Evolutionary conservation across 1,284 basidiomycete species (phyloP).

Genomic region (Cryptococcus sp.): DNA sequence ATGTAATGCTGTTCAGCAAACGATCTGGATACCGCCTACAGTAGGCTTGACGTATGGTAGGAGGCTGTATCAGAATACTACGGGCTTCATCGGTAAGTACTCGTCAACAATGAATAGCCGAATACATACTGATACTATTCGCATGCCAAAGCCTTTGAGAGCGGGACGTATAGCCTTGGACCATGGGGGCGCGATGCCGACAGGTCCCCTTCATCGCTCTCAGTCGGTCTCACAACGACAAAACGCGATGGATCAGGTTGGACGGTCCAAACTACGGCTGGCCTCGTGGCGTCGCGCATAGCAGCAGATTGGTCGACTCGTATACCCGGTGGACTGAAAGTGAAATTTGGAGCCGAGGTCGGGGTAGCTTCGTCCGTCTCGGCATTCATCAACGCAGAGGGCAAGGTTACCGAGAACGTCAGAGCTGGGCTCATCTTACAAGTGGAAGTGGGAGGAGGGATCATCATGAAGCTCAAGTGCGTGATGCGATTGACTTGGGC

Average conservation of each 20-base stretch:
- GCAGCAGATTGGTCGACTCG: conserved; percentile 52
- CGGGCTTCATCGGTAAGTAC: conserved; percentile 49
- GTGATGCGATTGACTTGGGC: conserved; percentile 5
- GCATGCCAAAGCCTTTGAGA: conserved; percentile 43
- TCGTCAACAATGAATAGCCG: background rate
- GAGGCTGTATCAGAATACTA: conserved; percentile 50
- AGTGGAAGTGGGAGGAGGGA: conserved; percentile 33
- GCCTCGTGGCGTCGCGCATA: conserved; percentile 36
- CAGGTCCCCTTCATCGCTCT: conserved; percentile 40
- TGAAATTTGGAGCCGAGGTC: conserved; percentile 51
- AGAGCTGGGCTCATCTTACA: conserved; percentile 40
- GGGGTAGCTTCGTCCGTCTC: conserved; percentile 31
- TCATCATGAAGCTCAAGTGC: conserved; percentile 38
- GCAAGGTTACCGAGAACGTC: conserved; percentile 42
- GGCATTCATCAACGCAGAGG: conserved; percentile 46
- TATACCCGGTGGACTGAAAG: conserved; percentile 53
- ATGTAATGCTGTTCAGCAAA: conserved; percentile 44
- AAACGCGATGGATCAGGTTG: conserved; percentile 41
- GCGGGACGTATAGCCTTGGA: conserved; percentile 54
- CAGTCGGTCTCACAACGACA: conserved; percentile 46
- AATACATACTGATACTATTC: background rate
- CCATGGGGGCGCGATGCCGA: conserved; percentile 50
- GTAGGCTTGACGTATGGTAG: conserved; percentile 55
- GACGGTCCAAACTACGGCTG: conserved; percentile 48
- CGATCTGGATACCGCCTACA: conserved; percentile 49